Evolutionary conservation across 352 stramenopile species (phyloP).

Genomic region (Phytophthora pluvialis): DNA sequence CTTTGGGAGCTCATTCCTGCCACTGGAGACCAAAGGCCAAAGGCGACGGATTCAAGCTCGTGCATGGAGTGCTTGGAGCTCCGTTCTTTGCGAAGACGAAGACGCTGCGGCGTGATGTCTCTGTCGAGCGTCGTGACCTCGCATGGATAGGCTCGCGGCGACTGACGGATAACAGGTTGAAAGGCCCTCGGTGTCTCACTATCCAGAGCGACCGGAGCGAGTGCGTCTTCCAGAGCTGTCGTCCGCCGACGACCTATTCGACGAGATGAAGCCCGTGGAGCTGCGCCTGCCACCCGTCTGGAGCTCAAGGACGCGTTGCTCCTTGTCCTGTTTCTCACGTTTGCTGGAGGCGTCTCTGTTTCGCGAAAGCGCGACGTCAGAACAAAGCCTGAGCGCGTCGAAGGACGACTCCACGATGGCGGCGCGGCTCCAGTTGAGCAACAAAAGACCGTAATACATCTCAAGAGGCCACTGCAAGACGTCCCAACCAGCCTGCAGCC

Average conservation of each 20-base stretch:
- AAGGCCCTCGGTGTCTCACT: neutral
- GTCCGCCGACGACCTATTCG: conserved; percentile 1
- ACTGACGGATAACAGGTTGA: conserved; percentile 33
- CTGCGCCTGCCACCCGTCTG: conserved; percentile 13
- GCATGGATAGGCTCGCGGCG: conserved; percentile 31
- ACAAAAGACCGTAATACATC: no score
- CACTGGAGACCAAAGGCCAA: neutral
- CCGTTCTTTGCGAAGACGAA: conserved; percentile 20
- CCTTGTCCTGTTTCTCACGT: conserved; percentile 25
- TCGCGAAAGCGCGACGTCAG: conserved; percentile 15
- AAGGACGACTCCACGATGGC: conserved; percentile 32
- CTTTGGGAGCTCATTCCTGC: conserved; percentile 7
- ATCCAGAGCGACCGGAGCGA: neutral
- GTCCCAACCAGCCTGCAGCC: neutral
- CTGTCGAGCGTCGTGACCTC: conserved; percentile 22
- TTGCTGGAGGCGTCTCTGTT: conserved; percentile 14
- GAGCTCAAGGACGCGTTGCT: conserved; percentile 20
- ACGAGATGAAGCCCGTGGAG: neutral
- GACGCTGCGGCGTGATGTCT: conserved; percentile 20
- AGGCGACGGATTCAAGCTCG: neutral
- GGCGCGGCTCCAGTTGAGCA: conserved; percentile 9
- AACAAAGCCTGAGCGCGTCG: conserved; percentile 12
- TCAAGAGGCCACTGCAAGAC: neutral
- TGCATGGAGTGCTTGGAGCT: conserved; percentile 17
- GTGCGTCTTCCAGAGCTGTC: neutral